These are phyloP conservation scores for Mollisiaceae sp. DNA, from an alignment of 2,329 filamentous ascomycete species.

Conservation along the genomic window DNA sequence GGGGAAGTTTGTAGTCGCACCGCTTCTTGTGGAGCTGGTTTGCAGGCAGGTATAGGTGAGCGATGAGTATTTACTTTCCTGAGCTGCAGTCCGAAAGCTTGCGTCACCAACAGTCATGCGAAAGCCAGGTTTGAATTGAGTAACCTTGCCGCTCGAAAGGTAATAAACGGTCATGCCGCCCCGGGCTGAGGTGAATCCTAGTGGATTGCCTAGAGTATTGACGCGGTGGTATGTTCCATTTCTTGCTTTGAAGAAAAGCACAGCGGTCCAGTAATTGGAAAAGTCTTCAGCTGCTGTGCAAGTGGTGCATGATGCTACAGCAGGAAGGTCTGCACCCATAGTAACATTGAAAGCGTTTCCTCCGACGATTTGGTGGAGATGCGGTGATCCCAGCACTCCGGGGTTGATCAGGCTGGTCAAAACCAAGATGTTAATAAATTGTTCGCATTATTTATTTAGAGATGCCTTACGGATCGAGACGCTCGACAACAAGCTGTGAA, in stretches of 20 bases:
- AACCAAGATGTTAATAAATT: not conserved
- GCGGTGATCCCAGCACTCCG: slow-evolving; percentile 19
- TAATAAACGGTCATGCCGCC: slow-evolving; percentile 26
- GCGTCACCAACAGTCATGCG: slow-evolving; percentile 29
- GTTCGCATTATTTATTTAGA: not conserved
- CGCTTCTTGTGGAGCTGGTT: not conserved
- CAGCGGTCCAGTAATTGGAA: slow-evolving; percentile 41
- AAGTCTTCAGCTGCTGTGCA: slow-evolving; percentile 34
- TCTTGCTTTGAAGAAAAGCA: slow-evolving; percentile 41
- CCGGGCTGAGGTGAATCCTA: slow-evolving; percentile 25
- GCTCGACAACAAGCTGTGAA: slow-evolving; percentile 24
- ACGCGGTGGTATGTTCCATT: slow-evolving; percentile 28
- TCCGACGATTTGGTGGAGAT: slow-evolving; percentile 27
- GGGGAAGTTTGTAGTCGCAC: slow-evolving; percentile 22
- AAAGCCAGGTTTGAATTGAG: slow-evolving; percentile 31
- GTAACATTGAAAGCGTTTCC: slow-evolving; percentile 26
- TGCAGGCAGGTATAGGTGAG: not conserved
- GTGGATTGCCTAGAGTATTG: slow-evolving; percentile 26
- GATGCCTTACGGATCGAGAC: slow-evolving; percentile 20
- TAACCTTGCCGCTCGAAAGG: slow-evolving; percentile 24
- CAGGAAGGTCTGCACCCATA: slow-evolving; percentile 22
- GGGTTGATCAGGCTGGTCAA: slow-evolving; percentile 23
- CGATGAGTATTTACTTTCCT: slow-evolving; percentile 1
- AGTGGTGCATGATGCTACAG: slow-evolving; percentile 21
- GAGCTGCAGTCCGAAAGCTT: slow-evolving; percentile 13